Base-by-base conservation (phyloP, 2,329 filamentous ascomycete species). In the Neonectria punicea region DNA sequence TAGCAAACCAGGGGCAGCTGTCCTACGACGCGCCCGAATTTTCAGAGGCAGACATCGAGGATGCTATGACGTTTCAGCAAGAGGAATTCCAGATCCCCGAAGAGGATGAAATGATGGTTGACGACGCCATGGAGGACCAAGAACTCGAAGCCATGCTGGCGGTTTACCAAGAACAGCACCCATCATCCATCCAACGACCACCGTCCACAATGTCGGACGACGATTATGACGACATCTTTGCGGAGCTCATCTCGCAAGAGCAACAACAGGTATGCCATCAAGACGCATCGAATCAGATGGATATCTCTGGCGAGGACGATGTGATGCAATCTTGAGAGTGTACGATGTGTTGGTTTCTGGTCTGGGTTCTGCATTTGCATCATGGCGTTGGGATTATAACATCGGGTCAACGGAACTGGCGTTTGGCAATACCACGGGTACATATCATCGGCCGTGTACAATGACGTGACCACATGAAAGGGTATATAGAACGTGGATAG, bases 171-270 rank as follows among this genome's bases (percentile, higher is more conserved):
- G 73, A 75, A 53, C 73, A 76, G 39, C 70, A 73, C 22, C 57
- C 63, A 43, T 46, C 63, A 41, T 39, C 67, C 5, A 54, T 69
- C 11, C 72, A 69, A 36, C 74, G 71, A n/a, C 78, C 77, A 14
- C 71, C 74, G 7, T 80, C 81, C 2, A 73, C 77, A 1, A 76
- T 82, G 34, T 84, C 80, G 1, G 87, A 90, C 57, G 87, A 89
- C 50, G 87, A 89, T 47, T 90, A 89, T 71, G 88, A 90, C 67
- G 79, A 83, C 51, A 77, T 90, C 10, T 90, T 97, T 66, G 78
- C 75, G 13, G 79, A 81, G 61, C 70, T 81, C 16, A 72, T 80
- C 9, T 71, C 76, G 13, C 76, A 78, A 65, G 77, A 80, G 60
- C 68, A 73, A 13, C 62, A 58, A 71, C 58, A 66, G 16, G 47